Base-by-base conservation (phyloP, 2,329 filamentous ascomycete species). In the Dothidotthia symphoricarpi region DNA sequence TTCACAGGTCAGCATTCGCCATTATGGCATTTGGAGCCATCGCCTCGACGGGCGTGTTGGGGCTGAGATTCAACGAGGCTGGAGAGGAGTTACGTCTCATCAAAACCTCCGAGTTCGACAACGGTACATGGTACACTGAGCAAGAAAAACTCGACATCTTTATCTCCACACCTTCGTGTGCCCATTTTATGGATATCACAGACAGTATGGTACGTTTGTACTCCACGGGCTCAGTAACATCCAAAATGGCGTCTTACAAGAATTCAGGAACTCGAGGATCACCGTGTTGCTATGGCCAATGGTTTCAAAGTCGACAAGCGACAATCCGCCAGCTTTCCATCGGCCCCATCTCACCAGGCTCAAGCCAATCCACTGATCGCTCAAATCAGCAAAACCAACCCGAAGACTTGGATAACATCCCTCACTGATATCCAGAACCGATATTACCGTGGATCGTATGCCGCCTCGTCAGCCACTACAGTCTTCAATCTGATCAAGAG, bases 401-500 rank as follows among this genome's bases (percentile, higher is more conserved):
- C 49, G 3, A 41, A 43, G 27, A 45, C 41, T 4, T 48, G 41
- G 34, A 35, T 45, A 13, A 38, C 43, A 8, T 48, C 46, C 10
- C 46, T 50, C 26, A 40, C 41, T 24, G 40, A 31, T 16, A 50
- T 41, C 10, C 41, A 53, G 17, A 53, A 50, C 31, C 43, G 49
- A 11, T 53, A 50, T 32, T 53, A 53, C 36, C 32, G 16, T 5
- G 34, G 39, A 9, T 39, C 41, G 1, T 44, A 42, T 57, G 90
- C 90, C 17, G 77, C 80, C 5, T 75, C 94, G 66, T 94, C 88
- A 0, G 90, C 88, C 2, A 81, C 84, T 49, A 96, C 89, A 88
- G 75, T 96, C 28, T 76, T 88, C 24, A 71, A 76, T 43, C 83
- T 84, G 59, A 83, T 95, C 40, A 79, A 82, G 47, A 69, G 78